Conservation (phyloP, 2,329 filamentous ascomycete genomes). For the Xylariaceae sp. region DNA sequence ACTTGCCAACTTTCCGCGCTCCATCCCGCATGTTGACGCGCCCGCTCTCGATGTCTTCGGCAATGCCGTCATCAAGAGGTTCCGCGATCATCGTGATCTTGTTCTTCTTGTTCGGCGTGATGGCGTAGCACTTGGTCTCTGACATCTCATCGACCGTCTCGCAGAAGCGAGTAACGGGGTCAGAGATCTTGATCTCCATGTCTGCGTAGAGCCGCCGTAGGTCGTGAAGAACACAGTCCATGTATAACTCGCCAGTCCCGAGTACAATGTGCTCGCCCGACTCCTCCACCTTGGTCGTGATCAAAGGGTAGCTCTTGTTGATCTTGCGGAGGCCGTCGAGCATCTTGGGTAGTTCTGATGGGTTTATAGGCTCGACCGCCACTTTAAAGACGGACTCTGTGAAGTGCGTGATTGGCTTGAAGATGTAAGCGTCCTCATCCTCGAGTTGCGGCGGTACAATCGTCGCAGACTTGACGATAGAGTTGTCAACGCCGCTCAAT, state of each 20-base stretch:
- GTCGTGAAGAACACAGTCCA: conserved; percentile 97
- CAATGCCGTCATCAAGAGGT: conserved; percentile 88
- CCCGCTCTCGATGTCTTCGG: conserved; percentile 86
- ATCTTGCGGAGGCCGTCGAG: conserved; percentile 91
- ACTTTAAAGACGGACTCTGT: conserved; percentile 98
- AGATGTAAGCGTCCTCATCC: conserved; percentile 91
- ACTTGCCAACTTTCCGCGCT: conserved; percentile 86
- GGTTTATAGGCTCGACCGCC: conserved; percentile 95
- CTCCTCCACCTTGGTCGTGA: conserved; percentile 95
- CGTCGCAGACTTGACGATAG: conserved; percentile 95
- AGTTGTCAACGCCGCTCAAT: conserved; percentile 91
- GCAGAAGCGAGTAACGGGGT: conserved; percentile 94
- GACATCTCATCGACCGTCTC: conserved; percentile 97
- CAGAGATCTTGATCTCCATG: conserved; percentile 98
- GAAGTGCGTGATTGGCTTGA: conserved; percentile 86
- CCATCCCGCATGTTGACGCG: conserved; percentile 89
- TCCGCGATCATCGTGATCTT: conserved; percentile 98
- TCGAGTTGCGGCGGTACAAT: conserved; percentile 73
- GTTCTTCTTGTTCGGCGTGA: conserved; percentile 99
- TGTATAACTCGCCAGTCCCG: conserved; percentile 96
- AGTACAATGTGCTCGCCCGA: conserved; percentile 93
- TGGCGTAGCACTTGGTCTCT: conserved; percentile 93
- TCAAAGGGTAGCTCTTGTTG: conserved; percentile 94
- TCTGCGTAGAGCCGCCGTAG: conserved; percentile 89
- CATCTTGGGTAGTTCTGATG: conserved; percentile 97